These are phyloP conservation scores for Endotrypanum monterogeii DNA, from an alignment of 208 protist species.

Conservation along the genomic window DNA sequence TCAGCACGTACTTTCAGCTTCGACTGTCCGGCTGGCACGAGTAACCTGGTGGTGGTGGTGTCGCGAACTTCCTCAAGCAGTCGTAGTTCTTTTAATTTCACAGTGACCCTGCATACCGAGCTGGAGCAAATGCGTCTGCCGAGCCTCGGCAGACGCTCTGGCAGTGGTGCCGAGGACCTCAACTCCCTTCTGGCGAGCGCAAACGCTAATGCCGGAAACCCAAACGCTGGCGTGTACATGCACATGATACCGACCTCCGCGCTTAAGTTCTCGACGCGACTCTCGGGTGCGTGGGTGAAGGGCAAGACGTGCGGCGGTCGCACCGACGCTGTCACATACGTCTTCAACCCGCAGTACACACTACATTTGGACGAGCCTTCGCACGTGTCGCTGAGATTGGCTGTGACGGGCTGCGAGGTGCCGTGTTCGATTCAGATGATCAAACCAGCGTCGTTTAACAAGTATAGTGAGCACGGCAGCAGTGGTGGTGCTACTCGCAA, in stretches of 20 bases:
- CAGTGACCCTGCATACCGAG: conserved; percentile 84
- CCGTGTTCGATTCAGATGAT: conserved; percentile 47
- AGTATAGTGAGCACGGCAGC: conserved; percentile 11
- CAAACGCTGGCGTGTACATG: conserved; percentile 70
- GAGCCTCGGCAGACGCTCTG: conserved; percentile 9
- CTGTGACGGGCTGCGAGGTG: conserved; percentile 34
- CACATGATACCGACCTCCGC: conserved; percentile 63
- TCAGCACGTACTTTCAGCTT: conserved; percentile 78
- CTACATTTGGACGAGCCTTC: conserved; percentile 59
- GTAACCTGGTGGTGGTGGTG: conserved; percentile 70
- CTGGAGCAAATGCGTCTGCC: conserved; percentile 59
- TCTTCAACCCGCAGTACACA: conserved; percentile 77
- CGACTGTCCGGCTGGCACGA: conserved; percentile 74
- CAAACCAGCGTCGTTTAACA: conserved; percentile 35
- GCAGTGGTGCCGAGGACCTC: conserved; percentile 20
- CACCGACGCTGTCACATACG: conserved; percentile 56
- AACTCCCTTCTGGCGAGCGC: conserved; percentile 36
- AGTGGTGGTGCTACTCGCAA: conserved; percentile 4
- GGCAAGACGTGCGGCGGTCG: conserved; percentile 77
- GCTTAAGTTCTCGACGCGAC: conserved; percentile 46
- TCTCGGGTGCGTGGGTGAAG: conserved; percentile 61
- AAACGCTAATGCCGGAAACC: conserved; percentile 29
- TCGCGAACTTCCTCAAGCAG: conserved; percentile 42
- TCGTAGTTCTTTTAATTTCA: conserved; percentile 66
- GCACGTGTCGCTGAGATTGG: conserved; percentile 56